Evolutionary conservation across 805 yeast species (phyloP).

Genomic region (Zygoascus flipseniorum): DNA sequence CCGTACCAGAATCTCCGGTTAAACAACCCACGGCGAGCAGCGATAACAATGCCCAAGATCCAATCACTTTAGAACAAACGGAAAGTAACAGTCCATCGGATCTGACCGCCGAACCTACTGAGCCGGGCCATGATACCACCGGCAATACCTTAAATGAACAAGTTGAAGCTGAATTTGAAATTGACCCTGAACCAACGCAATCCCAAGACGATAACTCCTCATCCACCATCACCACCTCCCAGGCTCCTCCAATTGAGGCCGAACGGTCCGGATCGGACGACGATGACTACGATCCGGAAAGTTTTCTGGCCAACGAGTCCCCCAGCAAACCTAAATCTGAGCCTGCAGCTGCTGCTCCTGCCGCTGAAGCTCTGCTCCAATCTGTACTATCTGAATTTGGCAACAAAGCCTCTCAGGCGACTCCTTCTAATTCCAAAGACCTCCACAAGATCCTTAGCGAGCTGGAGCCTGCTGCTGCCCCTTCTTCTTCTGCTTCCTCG

Average conservation of each 20-base stretch:
- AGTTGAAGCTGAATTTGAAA: not conserved
- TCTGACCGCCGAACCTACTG: constrained; percentile 1
- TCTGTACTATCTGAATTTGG: constrained; percentile 12
- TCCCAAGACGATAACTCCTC: not conserved
- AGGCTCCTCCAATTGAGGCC: not conserved
- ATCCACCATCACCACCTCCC: not conserved
- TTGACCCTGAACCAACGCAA: not conserved
- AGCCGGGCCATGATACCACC: not conserved
- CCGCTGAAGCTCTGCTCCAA: constrained; percentile 9
- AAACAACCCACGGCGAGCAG: not conserved
- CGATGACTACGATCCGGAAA: constrained; percentile 20
- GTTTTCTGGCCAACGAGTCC: not conserved
- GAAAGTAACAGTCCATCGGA: not conserved
- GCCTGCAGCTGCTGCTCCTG: constrained; percentile 1
- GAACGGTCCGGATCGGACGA: constrained; percentile 4
- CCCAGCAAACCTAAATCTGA: not conserved
- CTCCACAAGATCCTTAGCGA: constrained; percentile 4
- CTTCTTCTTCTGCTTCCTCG: not conserved
- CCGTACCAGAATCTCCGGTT: not conserved
- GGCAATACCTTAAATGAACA: not conserved
- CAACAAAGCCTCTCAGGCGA: not conserved
- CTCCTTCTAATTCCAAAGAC: constrained; percentile 2
- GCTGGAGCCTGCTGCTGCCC: constrained; percentile 1
- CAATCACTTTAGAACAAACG: not conserved
- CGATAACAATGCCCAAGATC: not conserved